Percentiles rank a stretch among this genome's conserved stretches.
These are phyloP conservation scores for Mycena rebaudengoi DNA, from an alignment of 768 basidiomycete genomes.

Conservation along the genomic window DNA sequence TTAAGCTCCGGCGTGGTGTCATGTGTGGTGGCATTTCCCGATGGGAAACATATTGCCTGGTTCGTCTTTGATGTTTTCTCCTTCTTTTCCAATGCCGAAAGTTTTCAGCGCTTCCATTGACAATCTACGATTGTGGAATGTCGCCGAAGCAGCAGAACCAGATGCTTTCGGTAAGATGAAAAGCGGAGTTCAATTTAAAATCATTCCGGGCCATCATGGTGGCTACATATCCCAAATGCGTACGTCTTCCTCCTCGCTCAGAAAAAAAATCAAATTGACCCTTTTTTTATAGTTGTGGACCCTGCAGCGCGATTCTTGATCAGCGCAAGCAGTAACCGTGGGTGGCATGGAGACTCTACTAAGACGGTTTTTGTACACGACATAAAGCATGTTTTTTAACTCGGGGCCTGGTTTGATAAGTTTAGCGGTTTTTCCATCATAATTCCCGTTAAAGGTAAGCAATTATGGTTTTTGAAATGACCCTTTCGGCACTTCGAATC, in stretches of 20 bases:
- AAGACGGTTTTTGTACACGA: slow-evolving; percentile 25
- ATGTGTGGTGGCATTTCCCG: slow-evolving; percentile 90
- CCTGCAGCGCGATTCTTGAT: slow-evolving; percentile 16
- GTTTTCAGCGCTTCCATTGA: slow-evolving; percentile 83
- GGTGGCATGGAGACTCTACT: slow-evolving; percentile 25
- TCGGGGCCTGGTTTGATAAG: not conserved
- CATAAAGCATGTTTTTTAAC: slow-evolving; percentile 18
- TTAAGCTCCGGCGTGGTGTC: slow-evolving; percentile 90
- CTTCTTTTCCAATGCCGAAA: slow-evolving; percentile 8
- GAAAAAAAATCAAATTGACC: no score
- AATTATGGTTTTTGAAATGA: no score
- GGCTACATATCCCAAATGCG: slow-evolving; percentile 82
- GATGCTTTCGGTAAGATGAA: slow-evolving; percentile 69
- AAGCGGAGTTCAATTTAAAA: slow-evolving; percentile 88
- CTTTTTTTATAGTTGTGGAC: slow-evolving; percentile 13
- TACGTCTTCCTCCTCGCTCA: no score
- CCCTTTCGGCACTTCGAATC: no score
- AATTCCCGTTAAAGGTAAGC: not conserved
- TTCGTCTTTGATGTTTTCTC: slow-evolving; percentile 47
- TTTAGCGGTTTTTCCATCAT: not conserved
- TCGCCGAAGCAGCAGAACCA: slow-evolving; percentile 74
- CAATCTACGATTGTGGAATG: slow-evolving; percentile 94
- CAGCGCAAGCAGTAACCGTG: slow-evolving; percentile 16
- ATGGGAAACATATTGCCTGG: slow-evolving; percentile 92
- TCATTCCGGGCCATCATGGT: slow-evolving; percentile 62